Evolutionary conservation across 73 alveolate species (phyloP).

Genomic region (Urostyla sp.): DNA sequence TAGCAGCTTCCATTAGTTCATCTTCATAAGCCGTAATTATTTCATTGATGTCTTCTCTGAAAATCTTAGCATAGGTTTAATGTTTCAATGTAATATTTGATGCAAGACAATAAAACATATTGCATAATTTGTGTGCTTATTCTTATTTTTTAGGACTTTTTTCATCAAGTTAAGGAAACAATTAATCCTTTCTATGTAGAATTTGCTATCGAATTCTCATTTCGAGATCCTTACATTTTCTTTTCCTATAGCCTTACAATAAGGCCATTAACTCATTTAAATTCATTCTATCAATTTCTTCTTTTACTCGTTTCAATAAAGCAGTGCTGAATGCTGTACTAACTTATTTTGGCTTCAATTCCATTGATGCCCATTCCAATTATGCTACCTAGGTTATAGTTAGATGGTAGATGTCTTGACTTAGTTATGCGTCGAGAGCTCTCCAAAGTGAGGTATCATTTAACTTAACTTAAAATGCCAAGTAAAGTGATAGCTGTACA

Average conservation of each 20-base stretch:
- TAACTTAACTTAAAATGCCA: constrained; percentile 38
- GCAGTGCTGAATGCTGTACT: constrained; percentile 4
- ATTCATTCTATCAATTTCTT: not conserved
- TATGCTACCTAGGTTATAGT: not conserved
- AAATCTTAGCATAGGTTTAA: not conserved
- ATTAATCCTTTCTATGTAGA: constrained; percentile 1
- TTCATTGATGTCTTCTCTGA: constrained; percentile 1
- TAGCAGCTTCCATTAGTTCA: not conserved
- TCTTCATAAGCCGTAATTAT: constrained; percentile 30
- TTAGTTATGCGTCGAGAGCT: constrained; percentile 28
- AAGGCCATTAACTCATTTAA: not conserved
- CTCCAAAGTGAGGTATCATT: constrained; percentile 31
- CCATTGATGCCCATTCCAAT: constrained; percentile 28
- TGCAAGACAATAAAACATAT: constrained; percentile 27
- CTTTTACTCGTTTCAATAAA: not conserved
- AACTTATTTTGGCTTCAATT: constrained; percentile 30
- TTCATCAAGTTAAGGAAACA: constrained; percentile 22
- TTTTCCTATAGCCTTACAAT: constrained; percentile 29
- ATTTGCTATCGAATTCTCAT: not conserved
- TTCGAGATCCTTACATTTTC: not conserved
- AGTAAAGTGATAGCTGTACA: constrained; percentile 23
- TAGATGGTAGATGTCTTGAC: constrained; percentile 8
- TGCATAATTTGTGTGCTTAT: constrained; percentile 13
- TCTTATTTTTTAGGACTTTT: not conserved
- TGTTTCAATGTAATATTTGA: not conserved